Evolutionary conservation across 805 yeast species (phyloP), one percentile per base, ranked within the genome.

Genomic region (Sungouiozyma ichnusensis): DNA sequence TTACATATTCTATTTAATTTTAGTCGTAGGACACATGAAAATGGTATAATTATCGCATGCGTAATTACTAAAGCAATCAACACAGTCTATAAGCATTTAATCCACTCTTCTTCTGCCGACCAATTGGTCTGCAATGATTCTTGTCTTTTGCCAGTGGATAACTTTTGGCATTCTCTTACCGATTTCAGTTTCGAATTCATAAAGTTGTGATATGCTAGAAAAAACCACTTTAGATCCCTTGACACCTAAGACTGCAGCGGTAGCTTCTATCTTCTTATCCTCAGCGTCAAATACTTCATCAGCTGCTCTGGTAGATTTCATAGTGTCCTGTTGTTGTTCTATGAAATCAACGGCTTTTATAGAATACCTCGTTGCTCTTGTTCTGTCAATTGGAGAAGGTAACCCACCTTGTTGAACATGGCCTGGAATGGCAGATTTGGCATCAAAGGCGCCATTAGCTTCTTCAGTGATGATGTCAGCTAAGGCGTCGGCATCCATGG

Each of bases 181-280:
- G 32, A 84, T 61, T 52, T 85, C 86, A 15, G 97, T 86, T 65
- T 92, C 97, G 58, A 69, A 81, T 58, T 88, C 94, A 65, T 84
- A 88, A 50, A 90, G 71, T 45, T 73, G 74, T 59, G 84, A 73
- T 44, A 92, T 74, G 8, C 92, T 70, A 9, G 85, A 72, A 68
- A 84, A 87, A 44, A 64, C 74, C 55, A 90, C 69, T 55, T 81
- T 85, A 13, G 94, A 78, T 38, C 85, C 76, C 58, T 77, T 75
- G 47, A 87, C 75, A 54, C 97, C 97, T 47, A 90, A 65, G 18
- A 90, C 95, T 33, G 82, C 75, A 16, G 94, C 87, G 37, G 94
- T 81, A 3, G 58, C 69, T 24, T 66, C 45, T 20, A 68, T 57
- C 4, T 50, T 62, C 35, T 58, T 61, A 47, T 60, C 57, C 38